phyloP scores from a whole-genome alignment of 257 asterid species.

The Rubia yunnanensis region DNA sequence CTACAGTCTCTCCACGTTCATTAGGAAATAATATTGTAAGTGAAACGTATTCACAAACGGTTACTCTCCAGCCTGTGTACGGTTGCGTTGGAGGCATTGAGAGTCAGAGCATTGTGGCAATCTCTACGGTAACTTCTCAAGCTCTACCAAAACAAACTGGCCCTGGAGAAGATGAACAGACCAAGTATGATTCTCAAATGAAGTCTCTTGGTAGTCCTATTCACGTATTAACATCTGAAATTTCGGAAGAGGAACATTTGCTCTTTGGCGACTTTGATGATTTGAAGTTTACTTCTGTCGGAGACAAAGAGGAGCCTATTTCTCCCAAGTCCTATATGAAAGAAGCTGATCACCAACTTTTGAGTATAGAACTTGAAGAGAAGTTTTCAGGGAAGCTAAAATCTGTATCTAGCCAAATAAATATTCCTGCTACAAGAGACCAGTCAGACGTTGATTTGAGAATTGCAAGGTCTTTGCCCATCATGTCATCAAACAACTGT shows the following conservation, averaged over 20 bases:
- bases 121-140: constrained; percentile 23
- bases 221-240: constrained; percentile 25
- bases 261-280: constrained; percentile 54
- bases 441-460: constrained; percentile 27
- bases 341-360: constrained; percentile 15
- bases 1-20: constrained; percentile 13
- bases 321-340: constrained; percentile 22
- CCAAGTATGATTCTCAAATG: constrained; percentile 17
- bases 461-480: constrained; percentile 62
- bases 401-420: constrained; percentile 35
- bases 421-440: constrained; percentile 26
- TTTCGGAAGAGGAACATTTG: constrained; percentile 46
- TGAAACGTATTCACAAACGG: constrained; percentile 27
- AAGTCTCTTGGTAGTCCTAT: constrained; percentile 18
- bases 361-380: constrained; percentile 19
- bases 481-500: constrained; percentile 26
- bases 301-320: constrained; percentile 8
- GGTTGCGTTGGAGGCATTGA: constrained; percentile 23
- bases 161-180: constrained; percentile 11
- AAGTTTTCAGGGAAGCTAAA: constrained; percentile 26
- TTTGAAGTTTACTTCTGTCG: constrained; percentile 13
- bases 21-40: background rate
- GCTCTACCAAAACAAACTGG: constrained; percentile 11
- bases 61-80: constrained; percentile 22
- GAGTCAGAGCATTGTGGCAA: constrained; percentile 18